A percentile compares a stretch with the other conserved stretches of the same genome.
These are phyloP conservation scores for Dactylellina leptospora DNA, from an alignment of 2,329 filamentous ascomycete species.

Conservation along the genomic window DNA sequence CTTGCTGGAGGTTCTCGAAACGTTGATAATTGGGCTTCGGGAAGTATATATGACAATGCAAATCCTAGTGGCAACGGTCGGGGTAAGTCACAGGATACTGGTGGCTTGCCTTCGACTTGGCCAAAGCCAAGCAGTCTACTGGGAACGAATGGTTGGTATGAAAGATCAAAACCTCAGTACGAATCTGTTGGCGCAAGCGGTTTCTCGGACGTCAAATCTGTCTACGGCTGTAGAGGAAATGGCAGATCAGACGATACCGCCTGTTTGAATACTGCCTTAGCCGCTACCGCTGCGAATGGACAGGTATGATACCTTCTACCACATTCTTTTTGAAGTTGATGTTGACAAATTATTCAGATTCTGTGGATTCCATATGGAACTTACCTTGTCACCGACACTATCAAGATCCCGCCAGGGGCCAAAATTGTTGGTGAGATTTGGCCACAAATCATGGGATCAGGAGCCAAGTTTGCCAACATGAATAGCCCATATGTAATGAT, in stretches of 20 bases:
- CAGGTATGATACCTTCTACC: not conserved
- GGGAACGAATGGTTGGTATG: constrained; percentile 71
- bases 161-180: constrained; percentile 90
- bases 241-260: constrained; percentile 86
- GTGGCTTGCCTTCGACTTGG: constrained; percentile 56
- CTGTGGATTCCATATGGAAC: constrained; percentile 79
- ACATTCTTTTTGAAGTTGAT: not conserved
- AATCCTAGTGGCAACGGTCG: constrained; percentile 63
- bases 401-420: constrained; percentile 55
- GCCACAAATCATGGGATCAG: constrained; percentile 68
- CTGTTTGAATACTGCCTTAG: constrained; percentile 79
- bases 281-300: constrained; percentile 64
- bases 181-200: constrained; percentile 70
- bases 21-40: constrained; percentile 76
- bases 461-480: constrained; percentile 67
- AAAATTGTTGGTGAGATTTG: constrained; percentile 71
- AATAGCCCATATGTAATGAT: constrained; percentile 71
- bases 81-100: constrained; percentile 65
- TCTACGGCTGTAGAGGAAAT: constrained; percentile 81
- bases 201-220: constrained; percentile 83
- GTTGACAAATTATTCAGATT: constrained; percentile 64
- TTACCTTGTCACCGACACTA: constrained; percentile 74
- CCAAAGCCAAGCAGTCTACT: constrained; percentile 66
- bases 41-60: constrained; percentile 71
- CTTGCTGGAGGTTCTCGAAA: constrained; percentile 72